These are phyloP conservation scores for Lecanicillium sp. DNA, from an alignment of 2,329 filamentous ascomycete genomes.

Conservation along the genomic window DNA sequence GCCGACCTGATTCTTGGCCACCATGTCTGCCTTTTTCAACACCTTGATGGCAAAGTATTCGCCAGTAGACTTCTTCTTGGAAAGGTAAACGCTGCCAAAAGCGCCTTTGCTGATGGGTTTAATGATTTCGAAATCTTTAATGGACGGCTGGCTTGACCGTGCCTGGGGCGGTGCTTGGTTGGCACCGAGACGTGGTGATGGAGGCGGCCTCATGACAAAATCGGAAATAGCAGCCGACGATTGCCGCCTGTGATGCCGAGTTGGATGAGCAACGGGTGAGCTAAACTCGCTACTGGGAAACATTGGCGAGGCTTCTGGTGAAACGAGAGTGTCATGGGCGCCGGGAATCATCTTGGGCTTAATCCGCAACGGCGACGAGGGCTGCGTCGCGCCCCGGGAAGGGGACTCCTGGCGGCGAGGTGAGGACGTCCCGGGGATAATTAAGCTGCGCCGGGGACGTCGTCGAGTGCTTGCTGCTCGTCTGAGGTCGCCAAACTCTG, in stretches of 20 bases:
- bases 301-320: slow-evolving; percentile 84
- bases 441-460: slow-evolving; percentile 77
- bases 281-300: slow-evolving; percentile 74
- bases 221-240: slow-evolving; percentile 83
- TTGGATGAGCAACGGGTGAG: slow-evolving; percentile 56
- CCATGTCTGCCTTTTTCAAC: slow-evolving; percentile 99
- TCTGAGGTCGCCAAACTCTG: slow-evolving; percentile 70
- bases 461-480: slow-evolving; percentile 72
- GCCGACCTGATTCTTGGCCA: slow-evolving; percentile 97
- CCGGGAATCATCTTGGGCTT: slow-evolving; percentile 63
- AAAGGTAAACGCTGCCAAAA: slow-evolving; percentile 94
- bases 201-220: slow-evolving; percentile 56
- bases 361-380: slow-evolving; percentile 80
- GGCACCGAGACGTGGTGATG: slow-evolving; percentile 74
- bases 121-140: slow-evolving; percentile 99
- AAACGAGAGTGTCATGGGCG: slow-evolving; percentile 59
- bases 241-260: slow-evolving; percentile 72
- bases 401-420: slow-evolving; percentile 85
- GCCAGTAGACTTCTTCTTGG: slow-evolving; percentile 96
- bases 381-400: slow-evolving; percentile 62
- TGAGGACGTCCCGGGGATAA: slow-evolving; percentile 70
- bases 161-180: slow-evolving; percentile 74
- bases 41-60: slow-evolving; percentile 99
- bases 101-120: slow-evolving; percentile 99
- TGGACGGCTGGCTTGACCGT: slow-evolving; percentile 84